Evolutionary conservation across 768 basidiomycete species (phyloP), one percentile per base, ranked within the genome.

Genomic region (Termitomyces bulborhizus): DNA sequence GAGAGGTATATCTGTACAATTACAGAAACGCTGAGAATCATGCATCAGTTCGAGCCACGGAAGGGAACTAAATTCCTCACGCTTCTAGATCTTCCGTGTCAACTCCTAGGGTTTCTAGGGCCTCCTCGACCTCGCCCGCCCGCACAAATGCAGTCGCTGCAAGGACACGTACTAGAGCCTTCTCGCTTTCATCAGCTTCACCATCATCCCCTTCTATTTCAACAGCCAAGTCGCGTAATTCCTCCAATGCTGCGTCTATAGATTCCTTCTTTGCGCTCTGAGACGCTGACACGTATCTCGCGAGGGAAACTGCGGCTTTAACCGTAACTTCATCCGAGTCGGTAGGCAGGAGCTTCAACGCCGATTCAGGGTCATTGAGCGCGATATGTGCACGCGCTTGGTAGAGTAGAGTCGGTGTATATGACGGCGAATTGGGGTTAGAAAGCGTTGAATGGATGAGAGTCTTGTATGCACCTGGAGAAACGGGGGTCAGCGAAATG

Each of bases 101-200:
- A 6, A 80, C 81, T 7, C 85, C 85, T 32, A 98, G 76, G 0
- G 90, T 94, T 69, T 96, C 94, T 26, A 97, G 73, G 1, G 93
- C 94, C 71, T 98, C 94, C 69, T 97, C 94, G 11, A 89, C 71
- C 71, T 97, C 94, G 2, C 86, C 88, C 15, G 90, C 90, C 34
- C 82, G 74, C 15, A 85, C 80, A 68, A 96, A 96, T 0, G 92
- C 90, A 12, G 87, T 92, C n/a, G 86, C 93, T 31, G 91, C 90
- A 18, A 92, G 71, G 29, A 91, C 89, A 51, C 84, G 77, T 6
- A 95, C 91, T 43, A 84, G 67, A 18, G 83, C 81, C 66, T 84
- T 90, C 60, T 90, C 91, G 55, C 74, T 77, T 21, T 84, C 80
- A n/a, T 72, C 78, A 0, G 78, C 78, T 47, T 86, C 86, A 16